A percentile compares a stretch with the other conserved stretches of the same genome.
Conservation (phyloP, 345 rosid genomes). For the Erodium maritimum region DNA sequence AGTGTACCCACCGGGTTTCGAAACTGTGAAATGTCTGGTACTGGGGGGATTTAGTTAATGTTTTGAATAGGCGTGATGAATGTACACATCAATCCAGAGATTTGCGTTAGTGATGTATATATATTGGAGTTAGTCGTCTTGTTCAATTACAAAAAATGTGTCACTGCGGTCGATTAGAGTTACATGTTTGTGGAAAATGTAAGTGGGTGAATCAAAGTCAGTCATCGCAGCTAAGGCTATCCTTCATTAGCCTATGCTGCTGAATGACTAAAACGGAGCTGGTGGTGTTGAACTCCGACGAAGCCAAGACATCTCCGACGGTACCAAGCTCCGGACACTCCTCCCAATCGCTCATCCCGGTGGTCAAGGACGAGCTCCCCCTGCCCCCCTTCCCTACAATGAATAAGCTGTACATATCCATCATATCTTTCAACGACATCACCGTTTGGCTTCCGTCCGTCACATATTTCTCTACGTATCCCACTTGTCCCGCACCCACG, state of each 20-base stretch:
- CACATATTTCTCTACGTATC: slow-evolving; percentile 43
- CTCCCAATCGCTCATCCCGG: slow-evolving; percentile 79
- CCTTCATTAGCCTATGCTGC: slow-evolving; percentile 25
- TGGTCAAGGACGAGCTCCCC: slow-evolving; percentile 33
- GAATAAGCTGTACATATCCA: slow-evolving; percentile 43
- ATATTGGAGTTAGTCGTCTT: too few species aligned
- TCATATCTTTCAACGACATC: slow-evolving; percentile 34
- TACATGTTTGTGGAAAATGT: too few species aligned
- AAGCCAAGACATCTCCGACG: slow-evolving; percentile 62
- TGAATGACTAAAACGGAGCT: slow-evolving; percentile 67
- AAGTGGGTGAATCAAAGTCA: too few species aligned
- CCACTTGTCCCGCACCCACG: slow-evolving; percentile 44
- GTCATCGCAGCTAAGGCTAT: too few species aligned
- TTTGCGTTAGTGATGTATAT: too few species aligned
- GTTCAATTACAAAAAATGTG: too few species aligned
- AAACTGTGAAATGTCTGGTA: too few species aligned
- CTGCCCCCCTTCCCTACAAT: slow-evolving; percentile 57
- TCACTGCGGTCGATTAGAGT: too few species aligned
- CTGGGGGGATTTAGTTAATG: too few species aligned
- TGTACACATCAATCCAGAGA: too few species aligned
- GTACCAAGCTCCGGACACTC: slow-evolving; percentile 73
- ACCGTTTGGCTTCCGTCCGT: slow-evolving; percentile 31
- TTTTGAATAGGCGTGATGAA: too few species aligned
- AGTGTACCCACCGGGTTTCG: too few species aligned
- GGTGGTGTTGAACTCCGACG: slow-evolving; percentile 33